Evolutionary conservation across 2,329 filamentous ascomycete genomes (phyloP).

Genomic region (Neonectria punicea): DNA sequence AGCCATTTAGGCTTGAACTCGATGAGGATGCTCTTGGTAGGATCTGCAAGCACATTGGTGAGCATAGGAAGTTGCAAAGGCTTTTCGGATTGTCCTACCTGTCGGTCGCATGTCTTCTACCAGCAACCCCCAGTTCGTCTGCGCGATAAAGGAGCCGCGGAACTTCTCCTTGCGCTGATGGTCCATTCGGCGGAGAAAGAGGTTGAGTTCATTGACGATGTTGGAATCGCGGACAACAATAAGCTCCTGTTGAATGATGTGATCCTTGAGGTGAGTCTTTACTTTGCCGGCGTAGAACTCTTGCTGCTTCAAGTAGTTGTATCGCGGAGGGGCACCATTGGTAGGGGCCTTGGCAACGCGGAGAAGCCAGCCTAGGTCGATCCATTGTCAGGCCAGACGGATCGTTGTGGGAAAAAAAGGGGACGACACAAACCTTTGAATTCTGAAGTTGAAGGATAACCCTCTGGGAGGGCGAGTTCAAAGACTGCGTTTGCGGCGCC

Average conservation of each 20-base stretch:
- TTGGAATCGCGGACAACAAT: constrained; percentile 50
- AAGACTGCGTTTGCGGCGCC: constrained; percentile 84
- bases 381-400: constrained; percentile 28
- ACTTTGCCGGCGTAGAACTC: constrained; percentile 50
- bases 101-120: constrained; percentile 75
- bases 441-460: constrained; percentile 43
- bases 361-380: constrained; percentile 48
- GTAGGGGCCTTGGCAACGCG: constrained; percentile 53
- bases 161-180: constrained; percentile 56
- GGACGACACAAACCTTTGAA: constrained; percentile 49
- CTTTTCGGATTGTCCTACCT: constrained; percentile 36
- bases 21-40: constrained; percentile 56
- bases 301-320: constrained; percentile 52
- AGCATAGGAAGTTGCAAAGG: constrained; percentile 1
- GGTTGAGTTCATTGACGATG: constrained; percentile 60
- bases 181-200: constrained; percentile 62
- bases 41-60: constrained; percentile 35
- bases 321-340: constrained; percentile 45
- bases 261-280: constrained; percentile 47
- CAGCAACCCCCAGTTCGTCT: constrained; percentile 73
- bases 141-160: constrained; percentile 60
- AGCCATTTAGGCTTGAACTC: constrained; percentile 92
- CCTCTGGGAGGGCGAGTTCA: constrained; percentile 59
- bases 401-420: constrained; percentile 3
- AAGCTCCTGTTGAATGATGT: constrained; percentile 52